Conservation (phyloP, 2,329 filamentous ascomycete species). For the Xylaria arbuscula region DNA sequence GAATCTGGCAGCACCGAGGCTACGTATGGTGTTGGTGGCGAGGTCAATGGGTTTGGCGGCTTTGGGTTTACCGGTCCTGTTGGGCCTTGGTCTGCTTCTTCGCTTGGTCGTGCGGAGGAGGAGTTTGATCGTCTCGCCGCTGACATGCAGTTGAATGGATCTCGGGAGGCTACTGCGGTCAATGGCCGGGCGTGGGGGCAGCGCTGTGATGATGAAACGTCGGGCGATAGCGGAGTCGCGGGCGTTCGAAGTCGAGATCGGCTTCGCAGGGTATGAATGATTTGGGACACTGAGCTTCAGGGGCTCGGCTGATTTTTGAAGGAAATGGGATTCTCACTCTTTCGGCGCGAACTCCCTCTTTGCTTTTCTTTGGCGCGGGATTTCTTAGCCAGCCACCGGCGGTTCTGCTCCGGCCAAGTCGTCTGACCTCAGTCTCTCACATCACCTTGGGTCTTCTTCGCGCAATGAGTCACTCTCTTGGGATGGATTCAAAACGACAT, state of each 20-base stretch:
- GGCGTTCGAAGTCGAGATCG: slow-evolving; percentile 7
- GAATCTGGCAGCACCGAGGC: background rate
- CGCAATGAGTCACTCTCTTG: background rate
- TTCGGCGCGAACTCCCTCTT: background rate
- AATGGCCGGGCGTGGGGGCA: background rate
- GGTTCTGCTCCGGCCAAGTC: background rate
- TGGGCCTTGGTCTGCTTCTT: slow-evolving; percentile 31
- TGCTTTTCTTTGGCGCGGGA: background rate
- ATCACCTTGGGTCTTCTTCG: background rate
- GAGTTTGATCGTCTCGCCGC: slow-evolving; percentile 27
- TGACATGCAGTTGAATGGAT: slow-evolving; percentile 4
- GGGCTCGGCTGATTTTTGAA: background rate
- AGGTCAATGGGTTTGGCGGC: background rate
- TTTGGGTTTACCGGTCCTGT: background rate
- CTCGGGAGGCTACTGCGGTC: too few relatives aligned
- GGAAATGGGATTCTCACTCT: background rate
- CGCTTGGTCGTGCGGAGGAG: slow-evolving; percentile 27
- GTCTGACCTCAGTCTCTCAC: background rate
- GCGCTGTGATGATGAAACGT: background rate
- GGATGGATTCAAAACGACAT: background rate
- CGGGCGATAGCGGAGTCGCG: slow-evolving; percentile 24
- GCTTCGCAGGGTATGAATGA: background rate
- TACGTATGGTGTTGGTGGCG: background rate
- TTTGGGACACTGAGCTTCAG: slow-evolving; percentile 13
- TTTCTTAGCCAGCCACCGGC: background rate